phyloP scores from a whole-genome alignment of 352 stramenopile genomes.

The Globisporangium splendens region DNA sequence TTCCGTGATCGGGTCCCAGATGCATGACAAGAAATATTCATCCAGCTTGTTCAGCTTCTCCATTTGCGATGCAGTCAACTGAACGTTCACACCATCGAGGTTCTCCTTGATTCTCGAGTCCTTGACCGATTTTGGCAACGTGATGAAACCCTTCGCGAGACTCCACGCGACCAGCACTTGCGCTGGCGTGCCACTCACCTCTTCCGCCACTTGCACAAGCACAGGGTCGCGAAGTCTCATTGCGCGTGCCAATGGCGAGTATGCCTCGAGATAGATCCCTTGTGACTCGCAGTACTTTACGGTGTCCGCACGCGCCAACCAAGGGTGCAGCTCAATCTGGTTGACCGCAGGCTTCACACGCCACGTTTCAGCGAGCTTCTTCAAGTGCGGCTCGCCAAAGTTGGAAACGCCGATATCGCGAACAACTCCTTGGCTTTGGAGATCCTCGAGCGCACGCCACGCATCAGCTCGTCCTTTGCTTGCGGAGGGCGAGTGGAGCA shows the following conservation, averaged over 20 bases:
- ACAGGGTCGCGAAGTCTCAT: slow-evolving; percentile 28
- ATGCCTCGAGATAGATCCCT: slow-evolving; percentile 47
- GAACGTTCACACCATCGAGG: slow-evolving; percentile 28
- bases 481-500: slow-evolving; percentile 64
- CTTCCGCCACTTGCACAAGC: slow-evolving; percentile 24
- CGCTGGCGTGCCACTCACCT: slow-evolving; percentile 24
- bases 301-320: slow-evolving; percentile 46
- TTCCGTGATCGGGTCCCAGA: slow-evolving; percentile 49
- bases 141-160: slow-evolving; percentile 33
- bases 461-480: slow-evolving; percentile 32
- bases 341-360: slow-evolving; percentile 70
- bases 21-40: slow-evolving; percentile 39
- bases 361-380: slow-evolving; percentile 60
- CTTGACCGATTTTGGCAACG: slow-evolving; percentile 64
- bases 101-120: slow-evolving; percentile 58
- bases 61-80: slow-evolving; percentile 37
- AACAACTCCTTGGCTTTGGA: slow-evolving; percentile 45
- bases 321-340: slow-evolving; percentile 80
- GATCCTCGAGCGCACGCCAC: slow-evolving; percentile 50
- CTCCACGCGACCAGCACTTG: slow-evolving; percentile 58
- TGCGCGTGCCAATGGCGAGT: slow-evolving; percentile 45
- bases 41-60: slow-evolving; percentile 39
- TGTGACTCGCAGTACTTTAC: slow-evolving; percentile 53
- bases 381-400: slow-evolving; percentile 76
- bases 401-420: slow-evolving; percentile 90